Base-by-base conservation (phyloP, 495 filamentous ascomycete species). In the Tuber indicum region DNA sequence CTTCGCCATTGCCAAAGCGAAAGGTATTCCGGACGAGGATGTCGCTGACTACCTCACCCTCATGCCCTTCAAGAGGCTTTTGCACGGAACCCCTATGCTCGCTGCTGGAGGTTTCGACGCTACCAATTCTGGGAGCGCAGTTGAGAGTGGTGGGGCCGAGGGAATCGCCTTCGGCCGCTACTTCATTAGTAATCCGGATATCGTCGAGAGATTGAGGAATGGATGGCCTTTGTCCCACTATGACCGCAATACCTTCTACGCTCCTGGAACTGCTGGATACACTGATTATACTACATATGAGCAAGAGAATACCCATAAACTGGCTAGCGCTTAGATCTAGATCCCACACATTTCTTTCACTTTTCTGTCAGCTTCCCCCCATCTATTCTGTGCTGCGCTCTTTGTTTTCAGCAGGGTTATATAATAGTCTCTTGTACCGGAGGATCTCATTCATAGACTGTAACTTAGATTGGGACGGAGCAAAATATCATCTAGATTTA, bases 161-260 rank as follows among this genome's bases (percentile, higher is more conserved):
- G 79, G 87, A 1, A 82, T 89, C 66, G 88, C 86, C 0, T 91
- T 91, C 84, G 92, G 92, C 32, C 83, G 90, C 58, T 87, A 85
- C 49, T 95, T 90, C 78, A 91, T 92, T 74, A 86, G 90, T 75
- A 94, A 89, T 75, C 92, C 92, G 3, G 92, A 94, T 83, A 81
- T 96, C 79, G 86, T 88, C 3, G 92, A 89, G 81, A 86, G 89
- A 74, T 75, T 94, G 16, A 83, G 87, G 84, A 81, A 90, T 71
- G 88, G 87, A 0, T 85, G 93, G 62, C 81, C 84, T 43, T 84
- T 93, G 52, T 85, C 82, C 41, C 82, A 83, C 39, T 93, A 92
- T 82, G 81, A 93, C 74, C 83, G 89, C 6, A 81, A 84, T 0
- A 87, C 85, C 0, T 93, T 94, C 81, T 94, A 94, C 78, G 19